Percentiles rank a stretch among this genome's conserved stretches.
Conservation (phyloP, 108 stramenopile genomes). For the Schizochytrium sp. region DNA sequence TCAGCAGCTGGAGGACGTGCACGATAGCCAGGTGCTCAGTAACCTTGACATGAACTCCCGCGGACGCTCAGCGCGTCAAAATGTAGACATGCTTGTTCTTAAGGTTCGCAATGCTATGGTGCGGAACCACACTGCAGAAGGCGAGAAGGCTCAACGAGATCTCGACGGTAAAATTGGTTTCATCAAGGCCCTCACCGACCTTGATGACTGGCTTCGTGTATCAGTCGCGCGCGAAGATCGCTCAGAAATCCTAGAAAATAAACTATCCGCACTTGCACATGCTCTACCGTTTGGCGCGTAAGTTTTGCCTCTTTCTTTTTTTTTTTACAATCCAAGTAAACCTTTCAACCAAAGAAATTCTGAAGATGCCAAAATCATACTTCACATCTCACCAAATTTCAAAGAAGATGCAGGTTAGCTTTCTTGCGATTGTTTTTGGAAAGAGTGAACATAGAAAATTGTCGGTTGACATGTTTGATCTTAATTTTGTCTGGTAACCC, state of each 20-base stretch:
- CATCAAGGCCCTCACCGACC: slow-evolving; percentile 33
- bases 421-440: no score
- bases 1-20: slow-evolving; percentile 33
- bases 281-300: slow-evolving; percentile 40
- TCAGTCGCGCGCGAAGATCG: slow-evolving; percentile 56
- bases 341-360: no score
- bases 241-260: not conserved
- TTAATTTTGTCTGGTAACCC: no score
- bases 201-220: slow-evolving; percentile 41
- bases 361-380: no score
- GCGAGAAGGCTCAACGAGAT: not conserved
- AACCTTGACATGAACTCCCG: slow-evolving; percentile 54
- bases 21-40: slow-evolving; percentile 35
- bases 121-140: not conserved
- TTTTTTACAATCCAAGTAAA: no score
- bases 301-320: not conserved
- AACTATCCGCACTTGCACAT: not conserved
- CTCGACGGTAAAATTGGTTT: slow-evolving; percentile 56
- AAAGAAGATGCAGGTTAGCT: no score
- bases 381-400: no score
- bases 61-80: slow-evolving; percentile 34
- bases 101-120: slow-evolving; percentile 50
- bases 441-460: no score
- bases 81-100: slow-evolving; percentile 39
- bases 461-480: no score